A percentile compares a stretch with the other conserved stretches of the same genome.
phyloP scores from a whole-genome alignment of 1,284 basidiomycete genomes.

The Ceratobasidium papillatum region DNA sequence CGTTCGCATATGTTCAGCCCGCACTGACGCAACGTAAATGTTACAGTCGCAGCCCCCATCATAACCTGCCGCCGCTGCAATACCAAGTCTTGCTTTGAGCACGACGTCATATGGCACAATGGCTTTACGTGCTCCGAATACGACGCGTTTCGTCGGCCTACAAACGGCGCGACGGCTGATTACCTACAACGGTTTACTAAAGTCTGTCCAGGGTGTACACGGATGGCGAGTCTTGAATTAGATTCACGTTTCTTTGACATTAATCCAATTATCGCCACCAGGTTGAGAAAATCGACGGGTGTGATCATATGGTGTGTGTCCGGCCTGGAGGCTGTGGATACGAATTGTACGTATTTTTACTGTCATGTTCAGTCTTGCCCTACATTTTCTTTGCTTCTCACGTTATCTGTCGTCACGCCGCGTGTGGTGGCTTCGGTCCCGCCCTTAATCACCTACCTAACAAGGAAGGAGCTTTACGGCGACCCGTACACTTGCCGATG shows the following conservation, averaged over 20 bases:
- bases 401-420: not conserved
- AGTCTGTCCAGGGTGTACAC: constrained; percentile 26
- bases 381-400: not conserved
- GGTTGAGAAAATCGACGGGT: constrained; percentile 40
- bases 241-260: not conserved
- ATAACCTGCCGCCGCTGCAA: constrained; percentile 12
- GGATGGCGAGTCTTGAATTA: constrained; percentile 8
- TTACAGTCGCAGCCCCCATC: constrained; percentile 20
- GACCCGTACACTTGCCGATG: not conserved
- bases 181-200: constrained; percentile 26
- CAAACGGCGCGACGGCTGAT: constrained; percentile 8
- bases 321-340: constrained; percentile 28
- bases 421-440: not conserved
- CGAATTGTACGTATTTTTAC: constrained; percentile 38
- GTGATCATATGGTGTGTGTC: constrained; percentile 41
- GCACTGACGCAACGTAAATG: not conserved
- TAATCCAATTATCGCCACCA: not conserved
- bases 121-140: constrained; percentile 35
- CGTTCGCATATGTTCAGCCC: not conserved
- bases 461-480: not conserved
- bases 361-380: not conserved
- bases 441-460: not conserved
- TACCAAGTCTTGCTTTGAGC: constrained; percentile 32
- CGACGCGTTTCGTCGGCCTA: constrained; percentile 14
- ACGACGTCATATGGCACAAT: constrained; percentile 34